A percentile compares a stretch with the other conserved stretches of the same genome.
These are phyloP conservation scores for Miamiensis avidus DNA, from an alignment of 169 alveolate species.

Conservation along the genomic window DNA sequence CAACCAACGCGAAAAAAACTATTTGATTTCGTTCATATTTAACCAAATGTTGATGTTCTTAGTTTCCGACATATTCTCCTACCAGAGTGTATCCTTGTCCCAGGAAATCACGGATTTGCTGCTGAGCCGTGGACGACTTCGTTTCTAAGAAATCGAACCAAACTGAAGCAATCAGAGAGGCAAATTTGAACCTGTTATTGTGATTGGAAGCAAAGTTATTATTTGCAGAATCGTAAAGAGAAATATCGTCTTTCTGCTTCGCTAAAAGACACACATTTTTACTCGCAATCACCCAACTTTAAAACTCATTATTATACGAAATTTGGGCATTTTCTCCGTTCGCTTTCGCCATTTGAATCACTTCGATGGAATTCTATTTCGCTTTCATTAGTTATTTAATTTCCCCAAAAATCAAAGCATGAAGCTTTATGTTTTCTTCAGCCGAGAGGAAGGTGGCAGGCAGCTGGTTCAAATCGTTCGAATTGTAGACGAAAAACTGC, in stretches of 20 bases:
- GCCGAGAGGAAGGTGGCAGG: neutral
- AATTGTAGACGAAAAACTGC: conserved; percentile 42
- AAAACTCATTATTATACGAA: conserved; percentile 49
- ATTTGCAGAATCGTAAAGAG: conserved; percentile 33
- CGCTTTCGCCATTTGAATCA: conserved; percentile 58
- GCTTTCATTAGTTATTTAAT: neutral
- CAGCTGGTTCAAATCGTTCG: neutral
- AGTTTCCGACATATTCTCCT: conserved; percentile 83
- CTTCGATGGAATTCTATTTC: conserved; percentile 24
- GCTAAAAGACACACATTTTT: conserved; percentile 71
- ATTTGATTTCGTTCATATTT: conserved; percentile 62
- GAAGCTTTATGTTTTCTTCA: neutral
- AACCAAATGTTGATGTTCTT: conserved; percentile 65
- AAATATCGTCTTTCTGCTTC: conserved; percentile 48
- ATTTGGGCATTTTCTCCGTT: conserved; percentile 84
- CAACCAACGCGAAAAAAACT: conserved; percentile 70
- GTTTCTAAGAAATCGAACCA: conserved; percentile 66
- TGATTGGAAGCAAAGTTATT: neutral
- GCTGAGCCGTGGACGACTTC: conserved; percentile 35
- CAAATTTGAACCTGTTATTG: conserved; percentile 59
- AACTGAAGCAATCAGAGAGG: conserved; percentile 59
- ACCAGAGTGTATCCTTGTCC: conserved; percentile 56
- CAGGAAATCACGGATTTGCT: conserved; percentile 56
- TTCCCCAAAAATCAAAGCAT: neutral
- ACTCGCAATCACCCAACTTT: conserved; percentile 70